These are phyloP conservation scores for Sonneratia alba DNA, from an alignment of 345 rosid genomes.

Conservation along the genomic window DNA sequence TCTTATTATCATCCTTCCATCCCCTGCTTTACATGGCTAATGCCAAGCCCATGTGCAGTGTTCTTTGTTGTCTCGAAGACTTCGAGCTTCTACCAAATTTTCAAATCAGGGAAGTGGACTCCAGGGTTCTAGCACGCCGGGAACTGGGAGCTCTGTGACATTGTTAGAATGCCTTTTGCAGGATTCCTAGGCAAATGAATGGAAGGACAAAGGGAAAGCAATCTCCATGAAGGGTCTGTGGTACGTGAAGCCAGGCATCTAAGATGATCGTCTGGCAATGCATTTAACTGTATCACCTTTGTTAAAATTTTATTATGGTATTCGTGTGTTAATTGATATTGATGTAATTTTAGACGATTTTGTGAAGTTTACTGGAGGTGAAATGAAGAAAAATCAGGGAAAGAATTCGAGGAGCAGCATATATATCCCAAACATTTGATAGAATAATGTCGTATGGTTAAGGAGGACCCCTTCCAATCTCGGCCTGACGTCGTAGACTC, in stretches of 20 bases:
- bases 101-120: slow-evolving; percentile 61
- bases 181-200: not conserved
- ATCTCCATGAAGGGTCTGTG: not conserved
- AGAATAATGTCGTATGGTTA: not conserved
- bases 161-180: not conserved
- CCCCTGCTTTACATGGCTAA: not conserved
- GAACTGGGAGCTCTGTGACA: not conserved
- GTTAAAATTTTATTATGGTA: not conserved
- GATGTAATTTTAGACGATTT: not conserved
- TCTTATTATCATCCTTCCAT: not conserved
- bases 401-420: not conserved
- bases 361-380: not conserved
- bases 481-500: too few species aligned
- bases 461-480: not conserved
- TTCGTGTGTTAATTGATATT: not conserved
- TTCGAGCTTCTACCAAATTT: slow-evolving; percentile 52
- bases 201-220: not conserved
- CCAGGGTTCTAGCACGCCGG: slow-evolving; percentile 7
- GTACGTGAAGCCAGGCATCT: not conserved
- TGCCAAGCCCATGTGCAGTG: slow-evolving; percentile 26
- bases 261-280: not conserved
- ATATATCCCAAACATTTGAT: not conserved
- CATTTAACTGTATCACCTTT: too few species aligned
- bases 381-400: not conserved
- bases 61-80: slow-evolving; percentile 61